These are phyloP conservation scores for Diatrype stigma DNA, from an alignment of 2,329 filamentous ascomycete genomes.

Conservation along the genomic window DNA sequence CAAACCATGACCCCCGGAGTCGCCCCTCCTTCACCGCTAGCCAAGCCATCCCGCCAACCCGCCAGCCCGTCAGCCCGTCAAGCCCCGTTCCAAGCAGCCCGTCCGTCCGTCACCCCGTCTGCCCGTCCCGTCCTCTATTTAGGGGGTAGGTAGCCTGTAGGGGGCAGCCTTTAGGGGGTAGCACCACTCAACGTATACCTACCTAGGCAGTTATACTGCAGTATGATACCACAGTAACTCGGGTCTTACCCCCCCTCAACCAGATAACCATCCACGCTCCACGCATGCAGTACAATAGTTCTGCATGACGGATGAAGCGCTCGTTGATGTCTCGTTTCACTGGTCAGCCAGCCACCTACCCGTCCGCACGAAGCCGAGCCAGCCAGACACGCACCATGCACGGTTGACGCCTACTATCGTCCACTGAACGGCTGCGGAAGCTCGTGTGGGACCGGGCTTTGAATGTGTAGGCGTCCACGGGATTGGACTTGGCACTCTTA, in stretches of 20 bases:
- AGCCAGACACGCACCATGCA: not conserved
- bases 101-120: too few species aligned
- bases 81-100: too few species aligned
- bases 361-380: not conserved
- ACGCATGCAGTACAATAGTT: not conserved
- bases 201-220: too few species aligned
- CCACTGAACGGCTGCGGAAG: not conserved
- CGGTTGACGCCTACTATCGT: not conserved
- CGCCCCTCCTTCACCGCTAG: not conserved
- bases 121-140: too few species aligned
- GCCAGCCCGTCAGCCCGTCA: too few species aligned
- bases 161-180: too few species aligned
- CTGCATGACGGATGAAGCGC: not conserved
- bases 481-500: not conserved
- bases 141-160: too few species aligned
- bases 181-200: too few species aligned
- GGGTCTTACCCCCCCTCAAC: too few species aligned
- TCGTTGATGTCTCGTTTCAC: not conserved
- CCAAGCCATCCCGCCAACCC: not conserved
- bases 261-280: not conserved
- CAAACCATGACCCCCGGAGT: not conserved
- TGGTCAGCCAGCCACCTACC: not conserved
- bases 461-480: not conserved
- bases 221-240: too few species aligned
- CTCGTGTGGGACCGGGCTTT: not conserved